Evolutionary conservation across 1,284 basidiomycete genomes (phyloP), one percentile per base, ranked within the genome.

Genomic region (Ceraceosorus guamensis): DNA sequence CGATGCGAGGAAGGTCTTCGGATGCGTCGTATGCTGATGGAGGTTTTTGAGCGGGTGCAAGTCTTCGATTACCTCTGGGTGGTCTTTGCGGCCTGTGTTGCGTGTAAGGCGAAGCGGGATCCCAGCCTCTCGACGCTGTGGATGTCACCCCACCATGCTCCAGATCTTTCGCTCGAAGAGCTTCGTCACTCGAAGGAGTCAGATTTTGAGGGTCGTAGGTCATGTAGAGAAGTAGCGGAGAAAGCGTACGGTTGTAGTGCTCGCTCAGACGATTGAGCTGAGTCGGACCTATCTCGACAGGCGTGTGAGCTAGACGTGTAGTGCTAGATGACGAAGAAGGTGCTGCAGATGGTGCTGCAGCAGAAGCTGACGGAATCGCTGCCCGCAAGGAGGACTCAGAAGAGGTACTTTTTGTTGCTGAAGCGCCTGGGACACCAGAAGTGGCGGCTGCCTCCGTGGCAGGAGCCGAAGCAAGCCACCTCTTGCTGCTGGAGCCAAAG

Each of bases 151-250:
- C 13, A 2, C 11, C 30, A 10, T 63, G 60, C 37, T 67, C 65
- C 0, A 43, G 32, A 13, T 55, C 32, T n/a, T n/a, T n/a, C n/a
- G n/a, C n/a, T n/a, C n/a, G n/a, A n/a, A n/a, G n/a, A 35, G 52
- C 37, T 35, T 54, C 47, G 11, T 58, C 32, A 46, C 46, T 60
- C 55, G 58, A 59, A 50, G 5, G 55, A 39, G 50, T 39, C 16
- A 47, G 52, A 6, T 48, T 30, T 11, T 33, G 6, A 1, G 65
- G 62, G 58, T 85, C 81, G 80, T 95, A 96, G 50, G 88, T 88
- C 84, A 97, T 88, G 82, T 98, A 98, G 81, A 98, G 84, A 66
- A 95, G 80, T 79, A 96, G 84, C 69, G 90, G 86, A 24, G 85
- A 83, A 57, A 98, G 82, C 7, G 91, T 87, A 52, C 81, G 79